phyloP scores from a whole-genome alignment of 352 stramenopile genomes.

The Phytophthora hybrid region DNA sequence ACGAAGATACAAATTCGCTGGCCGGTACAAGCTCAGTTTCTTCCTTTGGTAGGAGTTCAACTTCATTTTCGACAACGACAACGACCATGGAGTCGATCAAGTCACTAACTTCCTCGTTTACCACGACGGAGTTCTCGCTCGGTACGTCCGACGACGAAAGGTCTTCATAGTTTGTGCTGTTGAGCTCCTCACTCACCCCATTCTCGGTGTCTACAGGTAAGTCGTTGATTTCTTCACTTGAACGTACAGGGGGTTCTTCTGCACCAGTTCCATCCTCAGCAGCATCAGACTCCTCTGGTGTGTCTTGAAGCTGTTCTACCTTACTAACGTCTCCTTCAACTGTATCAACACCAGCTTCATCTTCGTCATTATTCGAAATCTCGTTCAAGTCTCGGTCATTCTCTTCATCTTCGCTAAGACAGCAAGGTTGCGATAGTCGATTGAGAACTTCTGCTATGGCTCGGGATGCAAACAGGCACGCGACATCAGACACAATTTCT shows the following conservation, averaged over 20 bases:
- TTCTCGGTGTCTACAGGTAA: neutral
- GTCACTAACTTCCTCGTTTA: neutral
- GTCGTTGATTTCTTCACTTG: neutral
- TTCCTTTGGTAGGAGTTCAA: too few relatives aligned
- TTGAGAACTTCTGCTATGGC: conserved; percentile 26
- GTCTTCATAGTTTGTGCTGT: neutral
- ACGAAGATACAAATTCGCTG: neutral
- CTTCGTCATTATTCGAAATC: neutral
- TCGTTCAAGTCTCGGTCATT: neutral
- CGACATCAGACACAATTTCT: conserved; percentile 18
- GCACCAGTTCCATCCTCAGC: neutral
- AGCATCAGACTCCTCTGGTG: neutral
- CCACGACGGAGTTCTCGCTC: neutral
- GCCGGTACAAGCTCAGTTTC: neutral
- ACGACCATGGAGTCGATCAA: neutral
- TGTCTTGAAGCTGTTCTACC: neutral
- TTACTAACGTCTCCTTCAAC: neutral
- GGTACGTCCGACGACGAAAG: neutral
- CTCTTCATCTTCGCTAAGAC: neutral
- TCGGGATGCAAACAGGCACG: conserved; percentile 20
- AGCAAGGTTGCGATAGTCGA: conserved; percentile 3
- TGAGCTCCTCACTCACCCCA: neutral
- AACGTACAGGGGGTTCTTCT: neutral
- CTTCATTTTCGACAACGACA: neutral
- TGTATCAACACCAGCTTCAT: neutral